A percentile compares a stretch with the other conserved stretches of the same genome.
phyloP scores from a whole-genome alignment of 23 red algal genomes.

The Porphyridium purpureum region DNA sequence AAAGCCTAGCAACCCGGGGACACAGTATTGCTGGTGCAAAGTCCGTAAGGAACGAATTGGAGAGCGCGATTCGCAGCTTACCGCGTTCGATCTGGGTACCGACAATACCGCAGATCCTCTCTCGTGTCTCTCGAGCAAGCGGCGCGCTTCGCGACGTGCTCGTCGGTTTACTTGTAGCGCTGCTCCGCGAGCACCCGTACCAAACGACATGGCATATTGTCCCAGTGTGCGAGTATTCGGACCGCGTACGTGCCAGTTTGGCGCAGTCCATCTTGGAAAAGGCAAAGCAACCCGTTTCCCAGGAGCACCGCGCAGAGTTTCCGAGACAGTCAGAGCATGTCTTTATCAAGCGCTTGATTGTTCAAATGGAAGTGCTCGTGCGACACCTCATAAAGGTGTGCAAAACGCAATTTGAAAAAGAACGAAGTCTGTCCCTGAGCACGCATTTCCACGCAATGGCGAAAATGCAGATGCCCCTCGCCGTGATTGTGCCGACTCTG shows the following conservation, averaged over 20 bases:
- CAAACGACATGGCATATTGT: constrained; percentile 53
- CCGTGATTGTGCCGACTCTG: constrained; percentile 34
- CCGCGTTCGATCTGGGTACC: constrained; percentile 73
- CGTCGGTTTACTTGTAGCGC: constrained; percentile 17
- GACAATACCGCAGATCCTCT: constrained; percentile 74
- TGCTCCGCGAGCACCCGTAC: constrained; percentile 32
- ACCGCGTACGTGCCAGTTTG: not conserved
- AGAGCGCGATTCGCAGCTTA: constrained; percentile 2
- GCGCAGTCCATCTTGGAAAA: not conserved
- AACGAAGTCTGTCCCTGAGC: too few species aligned
- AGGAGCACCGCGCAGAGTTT: not conserved
- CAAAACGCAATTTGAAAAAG: constrained; percentile 11
- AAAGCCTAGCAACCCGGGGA: too few species aligned
- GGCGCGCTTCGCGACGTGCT: constrained; percentile 24
- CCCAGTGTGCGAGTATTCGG: constrained; percentile 11
- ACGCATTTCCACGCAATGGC: not conserved
- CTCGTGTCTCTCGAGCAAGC: constrained; percentile 28
- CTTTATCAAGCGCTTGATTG: not conserved
- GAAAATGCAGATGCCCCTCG: not conserved
- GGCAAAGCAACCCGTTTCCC: not conserved
- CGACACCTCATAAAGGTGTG: constrained; percentile 24
- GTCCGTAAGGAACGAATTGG: not conserved
- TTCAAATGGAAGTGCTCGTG: not conserved
- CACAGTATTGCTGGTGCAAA: not conserved
- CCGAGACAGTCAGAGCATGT: not conserved